These are phyloP conservation scores for Saksenaea vasiformis DNA, from an alignment of 371 early-diverging fungal species.

Conservation along the genomic window DNA sequence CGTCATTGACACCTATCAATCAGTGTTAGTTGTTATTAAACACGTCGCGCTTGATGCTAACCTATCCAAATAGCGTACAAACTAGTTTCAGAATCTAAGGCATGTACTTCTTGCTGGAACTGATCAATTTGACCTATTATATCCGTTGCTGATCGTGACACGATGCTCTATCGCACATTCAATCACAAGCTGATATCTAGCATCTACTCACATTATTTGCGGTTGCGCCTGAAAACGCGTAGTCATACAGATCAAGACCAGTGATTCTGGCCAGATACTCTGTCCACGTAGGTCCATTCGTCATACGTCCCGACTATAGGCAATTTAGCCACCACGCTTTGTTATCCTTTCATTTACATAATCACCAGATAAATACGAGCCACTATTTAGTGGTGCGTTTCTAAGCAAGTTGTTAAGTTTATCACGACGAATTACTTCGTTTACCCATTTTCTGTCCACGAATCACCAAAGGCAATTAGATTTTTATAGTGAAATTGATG, in stretches of 20 bases:
- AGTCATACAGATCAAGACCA: constrained; percentile 23
- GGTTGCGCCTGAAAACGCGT: constrained; percentile 29
- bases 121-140: neutral
- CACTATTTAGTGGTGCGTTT: constrained; percentile 5
- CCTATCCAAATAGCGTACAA: constrained; percentile 13
- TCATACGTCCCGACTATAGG: constrained; percentile 12
- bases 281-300: constrained; percentile 27
- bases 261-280: constrained; percentile 21
- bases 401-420: neutral
- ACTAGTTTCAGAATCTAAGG: neutral
- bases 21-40: neutral
- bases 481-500: constrained; percentile 4
- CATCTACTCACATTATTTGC: constrained; percentile 20
- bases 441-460: constrained; percentile 32
- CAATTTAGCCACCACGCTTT: neutral
- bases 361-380: constrained; percentile 2
- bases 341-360: neutral
- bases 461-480: constrained; percentile 27
- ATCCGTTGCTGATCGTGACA: neutral
- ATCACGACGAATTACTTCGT: neutral
- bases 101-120: neutral
- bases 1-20: constrained; percentile 24
- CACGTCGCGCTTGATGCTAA: neutral
- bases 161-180: neutral
- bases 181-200: neutral